phyloP scores from a whole-genome alignment of 1,284 basidiomycete genomes.

The Ganoderma leucocontextum region DNA sequence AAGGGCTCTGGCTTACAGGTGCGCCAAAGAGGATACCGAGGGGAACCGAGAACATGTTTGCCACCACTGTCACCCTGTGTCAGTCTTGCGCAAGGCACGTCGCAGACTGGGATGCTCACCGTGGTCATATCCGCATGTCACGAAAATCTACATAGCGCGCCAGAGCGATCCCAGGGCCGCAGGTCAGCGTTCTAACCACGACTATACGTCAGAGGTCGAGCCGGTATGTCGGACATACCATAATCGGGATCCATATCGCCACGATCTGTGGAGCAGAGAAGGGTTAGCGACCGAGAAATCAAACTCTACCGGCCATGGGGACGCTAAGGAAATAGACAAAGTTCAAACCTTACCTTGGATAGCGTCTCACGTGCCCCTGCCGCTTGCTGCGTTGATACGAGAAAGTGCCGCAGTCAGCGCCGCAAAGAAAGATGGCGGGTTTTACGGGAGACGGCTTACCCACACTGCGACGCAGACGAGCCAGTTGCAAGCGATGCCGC shows the following conservation, averaged over 20 bases:
- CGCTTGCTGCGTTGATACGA: constrained; percentile 60
- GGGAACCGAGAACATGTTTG: constrained; percentile 81
- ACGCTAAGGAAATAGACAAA: not conserved
- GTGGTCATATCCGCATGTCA: constrained; percentile 77
- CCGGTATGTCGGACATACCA: constrained; percentile 50
- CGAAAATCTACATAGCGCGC: constrained; percentile 57
- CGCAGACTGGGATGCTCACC: constrained; percentile 48
- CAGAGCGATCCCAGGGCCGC: not conserved
- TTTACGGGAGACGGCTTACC: constrained; percentile 51
- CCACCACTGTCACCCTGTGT: constrained; percentile 52
- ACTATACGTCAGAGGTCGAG: not conserved
- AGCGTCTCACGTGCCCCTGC: constrained; percentile 75
- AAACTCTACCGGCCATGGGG: not conserved
- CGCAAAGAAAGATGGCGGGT: not conserved
- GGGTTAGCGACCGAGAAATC: constrained; percentile 5
- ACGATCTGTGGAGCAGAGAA: constrained; percentile 53
- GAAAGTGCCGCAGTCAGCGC: not conserved
- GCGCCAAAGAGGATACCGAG: constrained; percentile 79
- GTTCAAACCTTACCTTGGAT: constrained; percentile 60
- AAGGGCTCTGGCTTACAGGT: constrained; percentile 49
- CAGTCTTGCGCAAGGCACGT: not conserved
- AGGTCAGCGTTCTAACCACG: not conserved
- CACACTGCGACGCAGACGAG: constrained; percentile 82
- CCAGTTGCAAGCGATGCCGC: constrained; percentile 84
- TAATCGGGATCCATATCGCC: constrained; percentile 80